These are phyloP conservation scores for Leccinum barrowsii DNA, from an alignment of 768 basidiomycete genomes.

Conservation along the genomic window DNA sequence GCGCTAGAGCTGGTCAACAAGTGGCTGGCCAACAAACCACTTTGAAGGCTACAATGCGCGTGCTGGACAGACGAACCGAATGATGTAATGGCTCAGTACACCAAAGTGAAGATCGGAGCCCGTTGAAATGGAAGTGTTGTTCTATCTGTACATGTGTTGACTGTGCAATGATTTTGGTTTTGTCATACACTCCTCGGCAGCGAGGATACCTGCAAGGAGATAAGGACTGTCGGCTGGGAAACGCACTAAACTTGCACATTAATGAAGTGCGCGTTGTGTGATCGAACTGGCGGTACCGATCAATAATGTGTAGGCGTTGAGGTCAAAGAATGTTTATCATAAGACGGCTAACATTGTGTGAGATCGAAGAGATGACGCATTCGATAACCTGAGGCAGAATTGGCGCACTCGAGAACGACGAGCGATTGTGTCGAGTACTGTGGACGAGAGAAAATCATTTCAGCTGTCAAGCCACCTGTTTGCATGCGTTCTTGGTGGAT, in stretches of 20 bases:
- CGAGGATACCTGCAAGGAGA: not conserved
- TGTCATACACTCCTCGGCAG: not conserved
- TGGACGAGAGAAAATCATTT: not conserved
- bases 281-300: not conserved
- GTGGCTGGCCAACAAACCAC: slow-evolving; percentile 35
- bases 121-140: not conserved
- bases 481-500: not conserved
- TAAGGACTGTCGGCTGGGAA: not conserved
- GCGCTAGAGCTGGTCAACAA: slow-evolving; percentile 44
- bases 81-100: not conserved
- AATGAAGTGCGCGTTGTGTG: not conserved
- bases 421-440: not conserved
- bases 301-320: slow-evolving; percentile 9
- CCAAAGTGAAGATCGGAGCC: not conserved
- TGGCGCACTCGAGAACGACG: not conserved
- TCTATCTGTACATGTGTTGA: not conserved
- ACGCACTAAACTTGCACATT: not conserved
- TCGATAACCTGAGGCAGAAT: slow-evolving; percentile 1
- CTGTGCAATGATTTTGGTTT: not conserved
- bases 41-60: slow-evolving; percentile 1
- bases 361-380: not conserved
- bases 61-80: not conserved
- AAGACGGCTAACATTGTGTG: not conserved
- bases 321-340: not conserved
- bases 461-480: not conserved